These are phyloP conservation scores for Colletotrichum sp. DNA, from an alignment of 2,329 filamentous ascomycete species.

Conservation along the genomic window DNA sequence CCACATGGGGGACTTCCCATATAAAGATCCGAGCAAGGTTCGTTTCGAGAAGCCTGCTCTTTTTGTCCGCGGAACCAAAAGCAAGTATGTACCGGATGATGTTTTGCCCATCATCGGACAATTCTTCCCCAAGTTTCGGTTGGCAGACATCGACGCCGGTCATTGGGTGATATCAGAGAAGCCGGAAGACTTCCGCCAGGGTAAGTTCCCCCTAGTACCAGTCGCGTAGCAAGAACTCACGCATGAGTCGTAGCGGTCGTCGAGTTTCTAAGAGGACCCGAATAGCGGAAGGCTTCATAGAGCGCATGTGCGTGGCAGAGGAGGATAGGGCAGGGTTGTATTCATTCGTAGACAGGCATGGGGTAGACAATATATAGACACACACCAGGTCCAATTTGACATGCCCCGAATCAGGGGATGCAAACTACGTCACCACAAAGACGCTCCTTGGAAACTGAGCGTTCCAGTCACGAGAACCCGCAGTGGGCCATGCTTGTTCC, in stretches of 20 bases:
- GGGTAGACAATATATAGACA: background rate
- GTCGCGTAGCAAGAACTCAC: background rate
- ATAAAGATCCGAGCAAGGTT: conserved; percentile 69
- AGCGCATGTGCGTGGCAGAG: background rate
- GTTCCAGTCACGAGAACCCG: background rate
- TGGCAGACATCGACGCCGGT: conserved; percentile 78
- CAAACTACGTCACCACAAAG: background rate
- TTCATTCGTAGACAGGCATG: background rate
- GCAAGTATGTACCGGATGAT: conserved; percentile 82
- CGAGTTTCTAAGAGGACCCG: conserved; percentile 61
- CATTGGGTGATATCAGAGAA: conserved; percentile 94
- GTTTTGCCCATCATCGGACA: conserved; percentile 77
- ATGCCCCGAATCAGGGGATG: background rate
- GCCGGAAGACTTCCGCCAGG: conserved; percentile 77
- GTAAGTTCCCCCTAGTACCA: conserved; percentile 47
- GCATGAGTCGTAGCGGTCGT: conserved; percentile 56
- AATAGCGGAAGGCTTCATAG: conserved; percentile 37
- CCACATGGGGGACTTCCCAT: conserved; percentile 89
- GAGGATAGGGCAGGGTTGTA: background rate
- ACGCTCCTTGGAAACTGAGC: background rate
- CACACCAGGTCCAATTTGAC: background rate
- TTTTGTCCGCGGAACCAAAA: conserved; percentile 79
- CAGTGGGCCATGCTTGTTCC: background rate
- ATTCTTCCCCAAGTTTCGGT: conserved; percentile 80
- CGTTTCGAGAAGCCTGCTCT: conserved; percentile 80